phyloP scores from a whole-genome alignment of 2,329 filamentous ascomycete genomes.

The Ophiostoma ulmi region DNA sequence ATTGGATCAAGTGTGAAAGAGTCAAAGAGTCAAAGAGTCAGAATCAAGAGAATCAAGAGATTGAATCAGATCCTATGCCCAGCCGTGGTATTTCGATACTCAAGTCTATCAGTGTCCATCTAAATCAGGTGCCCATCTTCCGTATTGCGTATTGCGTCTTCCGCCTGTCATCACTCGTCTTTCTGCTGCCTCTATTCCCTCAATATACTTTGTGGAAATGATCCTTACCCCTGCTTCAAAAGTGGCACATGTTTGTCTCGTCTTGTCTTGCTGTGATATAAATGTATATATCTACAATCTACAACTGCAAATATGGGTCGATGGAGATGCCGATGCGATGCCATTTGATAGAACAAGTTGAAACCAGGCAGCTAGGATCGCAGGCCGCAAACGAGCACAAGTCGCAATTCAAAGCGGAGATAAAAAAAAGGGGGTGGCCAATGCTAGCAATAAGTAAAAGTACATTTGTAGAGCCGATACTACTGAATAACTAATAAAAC shows the following conservation, averaged over 20 bases:
- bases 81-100: too few species aligned
- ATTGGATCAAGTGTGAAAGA: too few species aligned
- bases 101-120: too few species aligned
- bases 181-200: too few species aligned
- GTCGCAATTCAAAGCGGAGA: background rate
- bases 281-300: background rate
- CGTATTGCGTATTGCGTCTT: too few species aligned
- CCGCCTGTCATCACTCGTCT: too few species aligned
- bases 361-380: background rate
- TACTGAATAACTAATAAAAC: background rate
- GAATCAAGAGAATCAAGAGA: too few species aligned
- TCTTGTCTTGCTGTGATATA: background rate
- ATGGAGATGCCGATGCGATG: background rate
- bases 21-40: too few species aligned
- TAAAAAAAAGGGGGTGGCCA: slow-evolving; percentile 7
- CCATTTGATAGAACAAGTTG: background rate
- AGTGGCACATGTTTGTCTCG: background rate
- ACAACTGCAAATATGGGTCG: background rate
- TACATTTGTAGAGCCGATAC: background rate
- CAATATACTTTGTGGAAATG: background rate
- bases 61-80: too few species aligned
- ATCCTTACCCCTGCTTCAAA: background rate
- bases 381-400: too few species aligned
- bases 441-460: background rate
- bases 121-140: too few species aligned